phyloP scores from a whole-genome alignment of 805 yeast genomes.

The Saturnispora besseyi region DNA sequence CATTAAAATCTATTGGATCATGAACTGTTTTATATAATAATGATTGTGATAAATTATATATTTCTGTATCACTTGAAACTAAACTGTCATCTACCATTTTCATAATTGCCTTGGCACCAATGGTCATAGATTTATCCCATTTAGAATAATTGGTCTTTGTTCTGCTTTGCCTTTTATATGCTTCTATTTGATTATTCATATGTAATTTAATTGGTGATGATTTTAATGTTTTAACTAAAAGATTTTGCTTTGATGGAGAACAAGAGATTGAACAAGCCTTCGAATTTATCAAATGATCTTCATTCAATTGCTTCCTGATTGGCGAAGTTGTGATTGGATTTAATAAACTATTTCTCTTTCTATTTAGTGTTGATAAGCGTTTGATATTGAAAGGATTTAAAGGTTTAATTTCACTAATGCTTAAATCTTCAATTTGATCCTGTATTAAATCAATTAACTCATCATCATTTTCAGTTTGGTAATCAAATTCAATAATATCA shows the following conservation, averaged over 20 bases:
- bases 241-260: conserved; percentile 3
- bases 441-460: conserved; percentile 14
- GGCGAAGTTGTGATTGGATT: background rate
- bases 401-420: background rate
- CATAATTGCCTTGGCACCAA: conserved; percentile 29
- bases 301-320: background rate
- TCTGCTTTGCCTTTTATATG: conserved; percentile 2
- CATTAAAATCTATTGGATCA: conserved; percentile 9
- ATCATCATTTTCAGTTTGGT: conserved; percentile 2
- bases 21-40: conserved; percentile 4
- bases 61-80: conserved; percentile 30
- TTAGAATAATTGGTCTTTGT: conserved; percentile 18
- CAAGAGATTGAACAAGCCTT: background rate
- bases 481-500: background rate
- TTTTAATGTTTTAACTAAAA: conserved; percentile 2
- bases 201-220: conserved; percentile 1
- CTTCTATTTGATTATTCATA: background rate
- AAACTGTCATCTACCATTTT: conserved; percentile 33
- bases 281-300: too few species aligned
- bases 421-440: conserved; percentile 19
- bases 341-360: background rate
- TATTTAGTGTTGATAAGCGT: too few species aligned
- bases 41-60: conserved; percentile 18
- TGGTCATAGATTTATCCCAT: conserved; percentile 29
- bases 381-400: background rate